phyloP scores from a whole-genome alignment of 2,329 filamentous ascomycete species.

The Fusarium sp. region DNA sequence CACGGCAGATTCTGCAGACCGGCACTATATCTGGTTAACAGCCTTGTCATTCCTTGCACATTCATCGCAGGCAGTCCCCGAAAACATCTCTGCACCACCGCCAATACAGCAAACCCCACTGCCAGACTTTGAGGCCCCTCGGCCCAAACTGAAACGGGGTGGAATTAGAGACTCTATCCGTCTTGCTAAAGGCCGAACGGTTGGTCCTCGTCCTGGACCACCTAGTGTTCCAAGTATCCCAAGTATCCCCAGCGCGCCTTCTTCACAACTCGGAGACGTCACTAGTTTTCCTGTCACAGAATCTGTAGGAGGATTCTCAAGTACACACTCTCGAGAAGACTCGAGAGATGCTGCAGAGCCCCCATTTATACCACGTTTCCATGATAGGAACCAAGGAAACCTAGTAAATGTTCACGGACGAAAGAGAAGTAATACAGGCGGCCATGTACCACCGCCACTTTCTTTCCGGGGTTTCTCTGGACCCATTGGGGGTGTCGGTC shows the following conservation, averaged over 20 bases:
- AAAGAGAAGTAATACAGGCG: constrained; percentile 89
- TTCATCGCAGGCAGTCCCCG: constrained; percentile 82
- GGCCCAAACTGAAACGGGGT: constrained; percentile 57
- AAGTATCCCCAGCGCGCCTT: constrained; percentile 50
- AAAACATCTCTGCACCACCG: constrained; percentile 68
- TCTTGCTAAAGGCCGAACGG: constrained; percentile 77
- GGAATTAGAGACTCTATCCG: constrained; percentile 89
- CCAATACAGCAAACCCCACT: constrained; percentile 54
- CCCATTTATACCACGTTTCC: constrained; percentile 76
- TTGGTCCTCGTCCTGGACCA: constrained; percentile 54
- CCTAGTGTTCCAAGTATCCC: constrained; percentile 64
- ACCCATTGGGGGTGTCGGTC: constrained; percentile 53
- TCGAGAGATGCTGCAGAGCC: constrained; percentile 74
- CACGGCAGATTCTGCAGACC: constrained; percentile 81
- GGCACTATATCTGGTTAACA: constrained; percentile 95
- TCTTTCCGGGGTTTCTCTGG: constrained; percentile 83
- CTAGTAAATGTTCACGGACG: constrained; percentile 70
- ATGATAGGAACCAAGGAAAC: constrained; percentile 63
- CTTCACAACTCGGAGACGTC: constrained; percentile 50
- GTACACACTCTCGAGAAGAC: constrained; percentile 55
- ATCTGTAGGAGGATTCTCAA: constrained; percentile 50
- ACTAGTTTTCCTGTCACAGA: constrained; percentile 52
- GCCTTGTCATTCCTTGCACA: constrained; percentile 95
- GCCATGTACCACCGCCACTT: constrained; percentile 73
- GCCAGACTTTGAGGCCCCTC: constrained; percentile 62